Evolutionary conservation across 2,329 filamentous ascomycete species (phyloP).

Genomic region (Nannizziopsis arthrosporioides): DNA sequence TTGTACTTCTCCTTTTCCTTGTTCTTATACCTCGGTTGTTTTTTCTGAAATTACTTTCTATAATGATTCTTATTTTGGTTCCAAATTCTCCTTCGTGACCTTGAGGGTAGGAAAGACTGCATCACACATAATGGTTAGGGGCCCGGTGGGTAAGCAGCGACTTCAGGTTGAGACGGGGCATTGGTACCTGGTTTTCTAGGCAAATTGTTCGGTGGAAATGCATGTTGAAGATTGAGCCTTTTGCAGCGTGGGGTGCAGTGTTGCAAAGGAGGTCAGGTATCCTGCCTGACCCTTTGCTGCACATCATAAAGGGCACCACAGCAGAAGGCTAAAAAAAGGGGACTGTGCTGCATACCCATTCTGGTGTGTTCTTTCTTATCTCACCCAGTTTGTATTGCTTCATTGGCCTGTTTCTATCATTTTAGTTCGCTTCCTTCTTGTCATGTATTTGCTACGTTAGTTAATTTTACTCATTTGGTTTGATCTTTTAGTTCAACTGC

Average conservation of each 20-base stretch:
- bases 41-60: conserved; percentile 16
- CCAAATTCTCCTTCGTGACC: conserved; percentile 8
- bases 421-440: conserved; percentile 22
- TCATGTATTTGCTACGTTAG: conserved; percentile 32
- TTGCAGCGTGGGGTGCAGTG: not conserved
- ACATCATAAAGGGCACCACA: no score
- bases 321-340: conserved; percentile 1
- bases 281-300: not conserved
- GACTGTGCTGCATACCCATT: not conserved
- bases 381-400: conserved; percentile 14
- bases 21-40: conserved; percentile 24
- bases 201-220: not conserved
- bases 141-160: conserved; percentile 3
- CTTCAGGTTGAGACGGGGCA: conserved; percentile 1
- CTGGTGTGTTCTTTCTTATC: not conserved
- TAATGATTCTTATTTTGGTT: conserved; percentile 14
- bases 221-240: not conserved
- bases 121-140: conserved; percentile 23
- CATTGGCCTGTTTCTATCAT: conserved; percentile 19
- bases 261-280: not conserved
- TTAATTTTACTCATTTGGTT: conserved; percentile 22
- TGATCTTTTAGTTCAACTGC: conserved; percentile 2
- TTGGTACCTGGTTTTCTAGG: not conserved
- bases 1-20: conserved; percentile 21
- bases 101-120: conserved; percentile 12